phyloP scores from a whole-genome alignment of 306 rosid species.

The Lathyrus oleraceus region DNA sequence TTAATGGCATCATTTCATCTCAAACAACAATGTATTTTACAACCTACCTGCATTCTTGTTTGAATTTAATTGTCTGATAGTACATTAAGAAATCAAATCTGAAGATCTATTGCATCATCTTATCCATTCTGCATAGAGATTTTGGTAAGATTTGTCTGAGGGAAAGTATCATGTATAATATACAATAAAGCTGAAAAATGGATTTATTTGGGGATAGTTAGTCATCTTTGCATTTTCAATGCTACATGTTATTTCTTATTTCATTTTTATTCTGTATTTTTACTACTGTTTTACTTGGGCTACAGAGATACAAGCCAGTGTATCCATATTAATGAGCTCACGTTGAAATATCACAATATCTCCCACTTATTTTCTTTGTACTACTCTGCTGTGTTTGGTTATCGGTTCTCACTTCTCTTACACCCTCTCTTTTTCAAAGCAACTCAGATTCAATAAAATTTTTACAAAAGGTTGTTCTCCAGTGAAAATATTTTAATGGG shows the following conservation, averaged over 20 bases:
- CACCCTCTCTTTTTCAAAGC: background rate
- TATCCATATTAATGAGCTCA: slow-evolving; percentile 6
- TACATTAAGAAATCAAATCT: background rate
- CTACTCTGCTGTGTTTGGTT: background rate
- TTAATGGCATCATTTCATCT: slow-evolving; percentile 31
- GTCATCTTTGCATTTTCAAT: slow-evolving; percentile 1
- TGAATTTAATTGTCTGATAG: slow-evolving; percentile 5
- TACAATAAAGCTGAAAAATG: background rate
- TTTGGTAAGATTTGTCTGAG: slow-evolving; percentile 8
- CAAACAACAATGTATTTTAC: slow-evolving; percentile 16
- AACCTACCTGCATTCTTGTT: slow-evolving; percentile 12
- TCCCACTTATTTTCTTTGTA: background rate
- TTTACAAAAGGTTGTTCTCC: background rate
- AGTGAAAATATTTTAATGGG: background rate
- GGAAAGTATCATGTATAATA: slow-evolving; percentile 7
- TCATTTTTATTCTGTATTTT: slow-evolving; percentile 1
- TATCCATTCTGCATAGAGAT: slow-evolving; percentile 18
- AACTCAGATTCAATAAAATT: background rate
- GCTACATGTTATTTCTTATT: background rate
- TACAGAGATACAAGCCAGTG: background rate
- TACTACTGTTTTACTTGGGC: background rate
- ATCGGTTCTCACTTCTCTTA: background rate
- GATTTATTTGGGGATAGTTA: background rate
- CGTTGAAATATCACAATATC: background rate
- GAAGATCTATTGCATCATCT: background rate